Evolutionary conservation across 208 protist species (phyloP).

Genomic region (Phytomonas sp.): DNA sequence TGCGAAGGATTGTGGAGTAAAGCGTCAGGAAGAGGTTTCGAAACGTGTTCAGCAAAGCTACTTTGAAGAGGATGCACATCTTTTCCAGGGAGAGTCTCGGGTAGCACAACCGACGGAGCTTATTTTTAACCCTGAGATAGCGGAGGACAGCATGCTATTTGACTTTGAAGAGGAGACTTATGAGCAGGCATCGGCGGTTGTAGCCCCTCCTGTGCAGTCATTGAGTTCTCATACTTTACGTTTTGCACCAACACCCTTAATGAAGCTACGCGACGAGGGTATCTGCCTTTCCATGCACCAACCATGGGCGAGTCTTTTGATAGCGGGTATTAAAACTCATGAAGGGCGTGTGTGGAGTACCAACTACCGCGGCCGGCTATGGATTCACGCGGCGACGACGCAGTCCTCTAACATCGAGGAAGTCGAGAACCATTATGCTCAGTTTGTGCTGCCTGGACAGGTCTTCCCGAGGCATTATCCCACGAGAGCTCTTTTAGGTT

Average conservation of each 20-base stretch:
- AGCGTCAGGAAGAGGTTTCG: conserved; percentile 49
- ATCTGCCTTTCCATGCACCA: conserved; percentile 91
- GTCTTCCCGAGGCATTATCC: conserved; percentile 86
- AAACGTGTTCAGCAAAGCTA: conserved; percentile 81
- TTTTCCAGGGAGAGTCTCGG: conserved; percentile 34
- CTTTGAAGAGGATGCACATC: conserved; percentile 68
- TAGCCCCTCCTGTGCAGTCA: conserved; percentile 10
- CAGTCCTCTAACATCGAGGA: conserved; percentile 59
- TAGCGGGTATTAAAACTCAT: conserved; percentile 87
- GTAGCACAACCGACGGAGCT: conserved; percentile 19
- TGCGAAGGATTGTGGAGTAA: background rate
- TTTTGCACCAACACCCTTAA: conserved; percentile 38
- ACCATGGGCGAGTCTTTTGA: conserved; percentile 87
- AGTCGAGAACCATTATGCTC: conserved; percentile 63
- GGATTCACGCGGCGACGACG: conserved; percentile 83
- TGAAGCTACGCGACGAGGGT: conserved; percentile 71
- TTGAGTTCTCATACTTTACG: conserved; percentile 11
- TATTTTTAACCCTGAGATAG: conserved; percentile 19
- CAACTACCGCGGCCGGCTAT: conserved; percentile 83
- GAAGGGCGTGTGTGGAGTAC: conserved; percentile 85
- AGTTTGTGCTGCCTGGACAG: conserved; percentile 33
- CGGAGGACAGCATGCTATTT: conserved; percentile 11
- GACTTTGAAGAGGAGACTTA: conserved; percentile 12
- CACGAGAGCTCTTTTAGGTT: conserved; percentile 81
- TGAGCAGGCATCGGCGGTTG: conserved; percentile 1